A percentile compares a stretch with the other conserved stretches of the same genome.
phyloP scores from a whole-genome alignment of 495 filamentous ascomycete genomes.

The Massariosphaeria phaeospora region DNA sequence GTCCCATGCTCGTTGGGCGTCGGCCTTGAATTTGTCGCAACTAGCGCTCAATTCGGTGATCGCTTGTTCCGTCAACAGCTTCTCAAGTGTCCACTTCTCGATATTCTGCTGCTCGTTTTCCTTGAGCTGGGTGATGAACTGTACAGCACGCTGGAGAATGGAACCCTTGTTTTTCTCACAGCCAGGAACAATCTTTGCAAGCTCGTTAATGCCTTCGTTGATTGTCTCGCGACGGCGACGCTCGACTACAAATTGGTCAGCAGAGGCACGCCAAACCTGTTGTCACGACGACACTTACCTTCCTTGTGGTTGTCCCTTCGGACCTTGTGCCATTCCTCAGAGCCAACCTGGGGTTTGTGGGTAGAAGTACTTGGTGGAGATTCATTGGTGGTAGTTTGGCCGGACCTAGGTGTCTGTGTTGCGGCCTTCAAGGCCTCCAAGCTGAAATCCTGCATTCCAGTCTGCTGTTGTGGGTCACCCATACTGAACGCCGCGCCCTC shows the following conservation, averaged over 20 bases:
- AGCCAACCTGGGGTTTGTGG: constrained; percentile 82
- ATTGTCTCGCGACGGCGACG: constrained; percentile 96
- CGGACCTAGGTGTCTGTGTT: constrained; percentile 14
- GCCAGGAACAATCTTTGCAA: constrained; percentile 93
- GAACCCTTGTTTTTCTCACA: constrained; percentile 99
- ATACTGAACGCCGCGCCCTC: constrained; percentile 33
- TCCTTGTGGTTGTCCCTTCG: constrained; percentile 99
- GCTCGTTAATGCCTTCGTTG: constrained; percentile 97
- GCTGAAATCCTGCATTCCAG: constrained; percentile 34
- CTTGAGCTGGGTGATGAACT: constrained; percentile 90
- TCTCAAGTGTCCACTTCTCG: constrained; percentile 95
- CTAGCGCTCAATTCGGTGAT: constrained; percentile 82
- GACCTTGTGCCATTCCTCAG: constrained; percentile 96
- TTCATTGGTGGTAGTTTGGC: constrained; percentile 46
- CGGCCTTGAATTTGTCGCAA: constrained; percentile 83
- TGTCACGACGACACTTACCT: constrained; percentile 52
- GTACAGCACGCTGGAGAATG: constrained; percentile 87
- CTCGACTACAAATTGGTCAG: constrained; percentile 59
- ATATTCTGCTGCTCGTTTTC: constrained; percentile 90
- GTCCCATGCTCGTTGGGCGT: constrained; percentile 64
- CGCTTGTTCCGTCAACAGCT: constrained; percentile 89
- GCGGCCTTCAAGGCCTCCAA: constrained; percentile 32
- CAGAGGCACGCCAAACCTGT: background rate
- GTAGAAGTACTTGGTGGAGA: constrained; percentile 40
- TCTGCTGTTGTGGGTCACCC: constrained; percentile 37